Evolutionary conservation across 148 eudicot genomes (phyloP), one percentile per base, ranked within the genome.

Genomic region (Amaranthus hypochondriacus): DNA sequence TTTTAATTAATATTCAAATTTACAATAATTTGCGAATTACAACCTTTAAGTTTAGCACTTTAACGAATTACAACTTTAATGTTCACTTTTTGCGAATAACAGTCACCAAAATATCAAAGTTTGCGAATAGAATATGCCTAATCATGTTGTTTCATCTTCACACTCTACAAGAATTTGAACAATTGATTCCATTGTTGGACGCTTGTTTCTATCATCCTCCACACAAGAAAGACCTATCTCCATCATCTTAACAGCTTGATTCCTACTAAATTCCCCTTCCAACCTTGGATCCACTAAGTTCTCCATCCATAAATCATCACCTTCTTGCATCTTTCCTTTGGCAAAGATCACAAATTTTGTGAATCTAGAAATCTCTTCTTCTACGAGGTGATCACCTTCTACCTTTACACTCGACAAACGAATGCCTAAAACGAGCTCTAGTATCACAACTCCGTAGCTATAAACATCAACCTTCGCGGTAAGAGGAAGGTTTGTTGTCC

Each of bases 401-500:
- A 28, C 79, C 53, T 57, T 76, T 82, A 83, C 73, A 72, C 74
- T 81, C 3, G 84, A 81, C 59, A 86, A 76, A 71, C 91, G 73
- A 68, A 81, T 76, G 49, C 94, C 94, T 59, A 64, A 86, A 11
- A 87, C 90, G 47, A 89, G 84, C 76, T 89, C 91, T 1, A 89
- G 70, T 1, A 87, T 69, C 68, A 87, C 88, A 0, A 90, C 90
- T 3, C 91, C 91, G 60, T 76, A 90, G 75, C 91, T 84, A 53
- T 80, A 90, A 0, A 87, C 90, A 54, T 86, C 91, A 5, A 86
- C 91, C 75, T 86, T 89, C 0, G 87, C 83, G 6, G 94, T 87
- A 18, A 89, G 83, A 5, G 87, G 89, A 71, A 84, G 87, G 77
- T 88, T 90, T 72, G 75, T 10, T 48, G 91, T 82, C 91, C 94